Evolutionary conservation across 2,329 filamentous ascomycete species (phyloP).

Genomic region (Chlorencoelia australis): DNA sequence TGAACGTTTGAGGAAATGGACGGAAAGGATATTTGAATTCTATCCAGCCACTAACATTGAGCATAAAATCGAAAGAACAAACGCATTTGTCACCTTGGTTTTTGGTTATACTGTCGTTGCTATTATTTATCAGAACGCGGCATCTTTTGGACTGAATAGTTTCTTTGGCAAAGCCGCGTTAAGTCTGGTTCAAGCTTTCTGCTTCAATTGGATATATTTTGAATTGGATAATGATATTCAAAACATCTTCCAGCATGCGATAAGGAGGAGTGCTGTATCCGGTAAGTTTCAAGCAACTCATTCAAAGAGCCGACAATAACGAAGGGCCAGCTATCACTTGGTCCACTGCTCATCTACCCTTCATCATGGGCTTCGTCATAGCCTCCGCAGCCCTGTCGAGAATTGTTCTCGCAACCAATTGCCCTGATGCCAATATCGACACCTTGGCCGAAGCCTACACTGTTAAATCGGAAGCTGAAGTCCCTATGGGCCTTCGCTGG

Average conservation of each 20-base stretch:
- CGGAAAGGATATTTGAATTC: conserved; percentile 41
- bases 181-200: conserved; percentile 46
- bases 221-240: conserved; percentile 45
- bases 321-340: conserved; percentile 43
- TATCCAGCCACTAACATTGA: conserved; percentile 55
- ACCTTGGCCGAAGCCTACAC: conserved; percentile 42
- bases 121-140: conserved; percentile 47
- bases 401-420: conserved; percentile 49
- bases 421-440: conserved; percentile 35
- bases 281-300: conserved; percentile 29
- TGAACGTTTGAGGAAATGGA: conserved; percentile 9
- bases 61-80: conserved; percentile 53
- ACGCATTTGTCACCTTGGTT: conserved; percentile 54
- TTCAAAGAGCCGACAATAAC: no score
- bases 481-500: conserved; percentile 45
- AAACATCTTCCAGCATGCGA: conserved; percentile 49
- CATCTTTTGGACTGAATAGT: conserved; percentile 41
- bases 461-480: conserved; percentile 37
- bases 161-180: conserved; percentile 54
- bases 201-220: conserved; percentile 55
- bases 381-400: conserved; percentile 47
- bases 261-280: conserved; percentile 39
- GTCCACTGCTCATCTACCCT: conserved; percentile 47
- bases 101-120: conserved; percentile 55
- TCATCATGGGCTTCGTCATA: conserved; percentile 53